phyloP scores from a whole-genome alignment of 2,329 filamentous ascomycete species.

The Berkeleyomyces rouxiae region DNA sequence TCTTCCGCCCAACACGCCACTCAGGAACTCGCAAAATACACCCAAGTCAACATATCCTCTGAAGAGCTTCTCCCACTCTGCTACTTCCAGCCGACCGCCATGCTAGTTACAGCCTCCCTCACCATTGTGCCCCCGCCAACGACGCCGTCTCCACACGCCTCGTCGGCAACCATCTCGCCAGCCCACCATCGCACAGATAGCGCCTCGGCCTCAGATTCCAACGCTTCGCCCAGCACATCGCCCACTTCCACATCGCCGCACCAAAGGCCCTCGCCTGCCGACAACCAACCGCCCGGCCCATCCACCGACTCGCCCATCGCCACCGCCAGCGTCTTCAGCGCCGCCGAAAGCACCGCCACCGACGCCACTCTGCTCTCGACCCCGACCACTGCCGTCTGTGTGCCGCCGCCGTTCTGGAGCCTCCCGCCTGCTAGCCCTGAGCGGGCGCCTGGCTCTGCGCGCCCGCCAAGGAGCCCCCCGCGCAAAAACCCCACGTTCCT shows the following conservation, averaged over 20 bases:
- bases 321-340: constrained; percentile 5
- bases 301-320: neutral
- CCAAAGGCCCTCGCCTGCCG: constrained; percentile 1
- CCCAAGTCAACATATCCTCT: too few relatives aligned
- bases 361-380: constrained; percentile 6
- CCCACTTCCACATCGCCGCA: neutral
- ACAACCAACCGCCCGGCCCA: neutral
- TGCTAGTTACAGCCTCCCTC: constrained; percentile 5
- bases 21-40: neutral
- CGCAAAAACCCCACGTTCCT: neutral
- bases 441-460: neutral
- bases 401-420: constrained; percentile 10
- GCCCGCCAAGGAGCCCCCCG: neutral
- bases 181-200: neutral
- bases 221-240: neutral
- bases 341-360: constrained; percentile 8
- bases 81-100: neutral
- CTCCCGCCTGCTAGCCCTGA: neutral
- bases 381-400: constrained; percentile 4
- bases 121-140: constrained; percentile 6
- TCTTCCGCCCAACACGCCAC: neutral
- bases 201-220: neutral
- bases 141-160: neutral
- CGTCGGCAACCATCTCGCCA: neutral
- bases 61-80: neutral